Conservation (phyloP, 257 asterid genomes). For the Dorcoceras hygrometricum region DNA sequence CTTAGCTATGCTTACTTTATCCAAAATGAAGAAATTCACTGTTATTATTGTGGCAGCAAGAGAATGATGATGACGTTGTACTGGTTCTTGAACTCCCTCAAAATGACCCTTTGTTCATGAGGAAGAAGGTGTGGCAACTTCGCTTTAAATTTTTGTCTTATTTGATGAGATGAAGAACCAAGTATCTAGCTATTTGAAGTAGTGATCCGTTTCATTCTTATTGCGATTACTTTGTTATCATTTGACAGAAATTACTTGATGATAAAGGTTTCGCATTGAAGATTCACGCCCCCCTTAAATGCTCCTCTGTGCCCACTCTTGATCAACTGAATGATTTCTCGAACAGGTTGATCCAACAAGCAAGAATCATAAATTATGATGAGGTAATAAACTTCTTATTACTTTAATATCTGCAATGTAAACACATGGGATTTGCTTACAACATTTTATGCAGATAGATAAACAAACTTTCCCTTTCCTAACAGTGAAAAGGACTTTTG, state of each 20-base stretch:
- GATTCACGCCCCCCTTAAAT: conserved; percentile 32
- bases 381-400: conserved; percentile 46
- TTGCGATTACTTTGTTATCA: conserved; percentile 7
- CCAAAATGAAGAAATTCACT: conserved; percentile 12
- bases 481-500: neutral
- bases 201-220: neutral
- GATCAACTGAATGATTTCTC: conserved; percentile 41
- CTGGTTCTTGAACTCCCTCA: conserved; percentile 57
- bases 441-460: neutral
- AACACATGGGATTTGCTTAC: conserved; percentile 19
- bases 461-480: neutral
- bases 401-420: conserved; percentile 3
- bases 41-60: conserved; percentile 38
- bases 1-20: neutral
- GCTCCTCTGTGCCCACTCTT: conserved; percentile 38
- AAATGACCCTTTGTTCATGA: conserved; percentile 52
- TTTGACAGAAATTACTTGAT: conserved; percentile 58
- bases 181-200: conserved; percentile 6
- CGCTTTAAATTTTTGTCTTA: neutral
- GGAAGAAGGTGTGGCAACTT: conserved; percentile 53
- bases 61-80: conserved; percentile 36
- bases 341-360: conserved; percentile 46
- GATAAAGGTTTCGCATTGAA: conserved; percentile 33
- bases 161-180: conserved; percentile 15
- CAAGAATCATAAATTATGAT: conserved; percentile 56